Base-by-base conservation (phyloP, 1,284 basidiomycete species). In the Hemileia vastatrix region DNA sequence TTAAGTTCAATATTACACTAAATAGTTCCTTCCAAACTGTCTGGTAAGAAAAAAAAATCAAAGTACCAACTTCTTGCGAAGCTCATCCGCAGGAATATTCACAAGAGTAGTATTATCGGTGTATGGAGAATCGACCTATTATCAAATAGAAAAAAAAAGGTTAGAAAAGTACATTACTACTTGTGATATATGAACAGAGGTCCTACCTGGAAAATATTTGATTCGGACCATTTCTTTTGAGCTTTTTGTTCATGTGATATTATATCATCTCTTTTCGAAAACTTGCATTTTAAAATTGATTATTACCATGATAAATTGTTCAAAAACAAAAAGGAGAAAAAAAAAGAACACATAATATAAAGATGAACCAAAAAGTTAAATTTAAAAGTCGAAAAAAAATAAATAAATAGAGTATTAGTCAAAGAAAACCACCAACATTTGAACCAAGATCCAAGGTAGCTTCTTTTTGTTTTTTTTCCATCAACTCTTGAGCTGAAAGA, bases 201-300 rank as follows among this genome's bases (percentile, higher is more conserved):
- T 18, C n/a, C 44, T 19, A 60, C 58, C 43, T 54, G 24, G 43
- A 60, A 60, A 43, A 54, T 19, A 9, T 48, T 48, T 24, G 15
- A 43, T 27, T 47, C 8, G 18, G 36, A 23, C 58, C 58, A 60
- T 54, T 60, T 60, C 8, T 53, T 24, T 60, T 60, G 58, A 1
- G 58, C 51, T 15, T 54, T 43, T 45, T 60, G 53, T n/a, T 60
- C 58, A 24, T 44, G 47, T 53, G 23, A 32, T 6, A 60, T 60
- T 44, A 60, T 23, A 45, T 60, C 58, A 47, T 60, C 58, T 31
- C 58, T 50, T 47, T 60, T 60, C 13, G 58, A 32, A n/a, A 60
- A 60, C 58, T 60, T 15, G 11, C n/a, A n/a, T n/a, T n/a, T n/a
- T n/a, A n/a, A n/a, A n/a, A n/a, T n/a, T n/a, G n/a, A n/a, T n/a